Base-by-base conservation (phyloP, 345 rosid species). In the Salix koriyanagi region DNA sequence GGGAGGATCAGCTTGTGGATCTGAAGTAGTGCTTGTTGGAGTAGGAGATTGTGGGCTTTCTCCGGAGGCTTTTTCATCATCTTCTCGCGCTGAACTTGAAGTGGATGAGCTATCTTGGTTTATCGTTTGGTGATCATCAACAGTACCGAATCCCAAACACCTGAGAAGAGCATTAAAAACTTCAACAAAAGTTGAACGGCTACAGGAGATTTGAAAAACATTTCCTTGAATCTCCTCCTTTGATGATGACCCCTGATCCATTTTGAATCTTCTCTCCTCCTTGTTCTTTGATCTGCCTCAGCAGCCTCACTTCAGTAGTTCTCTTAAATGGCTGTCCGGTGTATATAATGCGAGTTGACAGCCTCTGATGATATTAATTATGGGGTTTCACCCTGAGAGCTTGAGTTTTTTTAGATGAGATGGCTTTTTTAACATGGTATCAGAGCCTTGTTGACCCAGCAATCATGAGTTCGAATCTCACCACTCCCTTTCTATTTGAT, bases 311-410 rank as follows among this genome's bases (percentile, higher is more conserved):
- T 56, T n/a, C 23, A n/a, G 23, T 2, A 56, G 62, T n/a, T 52
- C 25, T n/a, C 25, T 7, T n/a, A 12, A 58, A 1, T 3, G 28
- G 13, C 1, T n/a, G 62, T 56, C 62, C 4, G 14, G 26, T 9
- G 13, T 8, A 0, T n/a, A 25, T 56, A n/a, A 8, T 56, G 62
- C 11, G 11, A 21, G 14, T n/a, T 9, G 14, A 56, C 28, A 5
- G n/a, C 8, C 58, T 0, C 2, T 18, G 26, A 56, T 26, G 12
- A 30, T 30, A 30, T 30, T 30, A 30, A 30, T 30, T 30, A 30
- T 2, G 4, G 4, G 32, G 4, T 0, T 30, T 30, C 4, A 30
- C 0, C 0, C 30, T 28, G 2, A 28, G 0, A 30, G 3, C 32
- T 30, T 30, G 4, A 30, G 3, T 30, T 30, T 30, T 30, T 30